Percentiles rank a stretch among this genome's conserved stretches.
Evolutionary conservation across 2,329 filamentous ascomycete genomes (phyloP).

Genomic region (Aspergillus proliferans): DNA sequence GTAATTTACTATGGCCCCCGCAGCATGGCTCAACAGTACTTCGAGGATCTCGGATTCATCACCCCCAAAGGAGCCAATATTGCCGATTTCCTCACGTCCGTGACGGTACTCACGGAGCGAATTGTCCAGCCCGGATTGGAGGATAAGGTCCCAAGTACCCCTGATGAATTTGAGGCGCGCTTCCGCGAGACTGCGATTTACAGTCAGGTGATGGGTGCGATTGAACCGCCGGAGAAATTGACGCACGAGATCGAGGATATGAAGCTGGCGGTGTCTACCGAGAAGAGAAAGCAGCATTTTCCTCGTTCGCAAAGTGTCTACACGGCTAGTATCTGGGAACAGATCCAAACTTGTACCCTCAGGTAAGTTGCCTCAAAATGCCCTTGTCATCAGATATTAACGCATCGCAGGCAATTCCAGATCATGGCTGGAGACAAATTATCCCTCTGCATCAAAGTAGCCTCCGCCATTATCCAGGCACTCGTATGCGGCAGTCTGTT

Average conservation of each 20-base stretch:
- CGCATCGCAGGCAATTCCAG: constrained; percentile 40
- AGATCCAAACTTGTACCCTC: constrained; percentile 43
- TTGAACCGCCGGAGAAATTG: constrained; percentile 24
- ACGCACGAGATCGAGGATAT: constrained; percentile 24
- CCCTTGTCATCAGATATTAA: neutral
- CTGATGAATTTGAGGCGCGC: constrained; percentile 39
- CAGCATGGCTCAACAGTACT: constrained; percentile 53
- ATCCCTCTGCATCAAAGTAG: constrained; percentile 43
- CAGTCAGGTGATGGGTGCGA: constrained; percentile 46
- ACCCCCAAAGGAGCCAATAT: constrained; percentile 57
- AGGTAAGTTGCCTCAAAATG: constrained; percentile 9
- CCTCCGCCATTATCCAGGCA: constrained; percentile 33
- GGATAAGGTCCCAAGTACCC: constrained; percentile 24
- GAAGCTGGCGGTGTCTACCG: constrained; percentile 20
- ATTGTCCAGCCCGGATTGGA: constrained; percentile 30
- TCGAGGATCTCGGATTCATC: constrained; percentile 58
- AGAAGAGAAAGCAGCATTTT: constrained; percentile 27
- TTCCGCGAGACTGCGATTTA: constrained; percentile 50
- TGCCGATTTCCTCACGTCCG: constrained; percentile 60
- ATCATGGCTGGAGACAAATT: constrained; percentile 49
- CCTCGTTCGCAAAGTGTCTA: constrained; percentile 26
- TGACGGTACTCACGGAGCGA: constrained; percentile 51
- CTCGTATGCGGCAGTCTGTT: constrained; percentile 45
- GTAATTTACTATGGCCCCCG: constrained; percentile 59
- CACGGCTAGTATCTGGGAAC: constrained; percentile 27